Evolutionary conservation across 345 rosid species (phyloP), one percentile per base, ranked within the genome.

Genomic region (Lumnitzera racemosa): DNA sequence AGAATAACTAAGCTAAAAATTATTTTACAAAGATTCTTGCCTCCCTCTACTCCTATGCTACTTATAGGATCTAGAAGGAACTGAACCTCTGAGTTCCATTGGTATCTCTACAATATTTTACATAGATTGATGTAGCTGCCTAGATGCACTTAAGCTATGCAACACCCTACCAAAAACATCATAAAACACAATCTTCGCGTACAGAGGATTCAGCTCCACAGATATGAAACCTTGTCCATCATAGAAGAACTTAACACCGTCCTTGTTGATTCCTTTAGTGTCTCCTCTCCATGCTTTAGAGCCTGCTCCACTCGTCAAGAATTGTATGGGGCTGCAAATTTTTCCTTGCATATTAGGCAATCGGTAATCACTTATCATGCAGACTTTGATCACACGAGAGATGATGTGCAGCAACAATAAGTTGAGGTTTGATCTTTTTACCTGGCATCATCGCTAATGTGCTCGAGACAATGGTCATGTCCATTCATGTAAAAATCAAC

Each of bases 251-350:
- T 57, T 82, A 9, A 80, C 51, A 6, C 76, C 69, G 47, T 65
- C 64, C 60, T 67, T 70, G 27, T 81, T 79, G 3, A 23, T 12
- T 0, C 65, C 72, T 57, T 73, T 67, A 43, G 77, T 11, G 58
- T 74, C 85, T 20, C 89, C 85, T 58, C 89, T 79, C 85, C 92
- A 86, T 2, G 92, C 87, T 57, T 77, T 81, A 2, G 91, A 86
- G 9, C 89, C 87, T 57, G 92, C 92, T 15, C 92, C 89, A 20
- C 92, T 86, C 0, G 89, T 83, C 5, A 86, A 43, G 61, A 81
- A 86, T 63, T 77, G 85, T 15, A 81, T 72, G 1, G 72, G 74
- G 58, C 79, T 81, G 68, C 31, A 46, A 36, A 24, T 16, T 53
- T 29, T 49, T n/a, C 23, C 11, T 24, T 3, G 2, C 24, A 4